Base-by-base conservation (phyloP, 192 early-diverging fungal species). In the Mortierella claussenii region DNA sequence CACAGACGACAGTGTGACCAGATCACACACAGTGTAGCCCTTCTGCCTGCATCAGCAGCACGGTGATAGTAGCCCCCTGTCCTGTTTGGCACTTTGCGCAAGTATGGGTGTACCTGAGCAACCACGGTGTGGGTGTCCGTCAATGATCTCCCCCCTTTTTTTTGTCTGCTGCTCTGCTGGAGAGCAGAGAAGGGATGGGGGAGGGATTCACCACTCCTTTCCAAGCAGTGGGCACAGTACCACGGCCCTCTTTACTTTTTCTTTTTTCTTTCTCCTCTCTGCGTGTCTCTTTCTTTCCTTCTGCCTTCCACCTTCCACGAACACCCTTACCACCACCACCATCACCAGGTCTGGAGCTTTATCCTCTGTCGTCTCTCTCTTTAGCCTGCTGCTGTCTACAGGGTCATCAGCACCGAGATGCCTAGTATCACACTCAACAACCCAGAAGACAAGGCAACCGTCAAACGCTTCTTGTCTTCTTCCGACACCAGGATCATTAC, bases 401-500 rank as follows among this genome's bases (percentile, higher is more conserved):
- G 13, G 37, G 18, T 32, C 28, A 53, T 30, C 43, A n/a, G 0
- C 20, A 28, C 40, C 15, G n/a, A 32, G 26, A 89, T 89, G 89
- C 88, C 88, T 23, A 82, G 86, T 43, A 85, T 81, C 52, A 86
- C 89, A 11, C 68, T 89, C 42, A 79, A 75, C 42, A 83, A 85
- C 15, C 74, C 85, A 13, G 88, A 88, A 55, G 89, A 91, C 65
- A 91, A 88, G 71, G 78, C 79, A 17, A 79, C 79, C 15, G 88
- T 91, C 60, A 88, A 87, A 54, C 51, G 73, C 31, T 63, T 62
- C 57, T 24, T 60, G 23, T 61, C 55, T 30, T 69, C 66, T 13
- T 33, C 58, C 46, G n/a, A 65, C 49, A 85, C 90, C 86, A 89
- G 91, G 82, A 91, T 94, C 60, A 79, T 91, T 42, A 89, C 85